phyloP scores from a whole-genome alignment of 2,329 filamentous ascomycete species.

The Dothistroma pini region DNA sequence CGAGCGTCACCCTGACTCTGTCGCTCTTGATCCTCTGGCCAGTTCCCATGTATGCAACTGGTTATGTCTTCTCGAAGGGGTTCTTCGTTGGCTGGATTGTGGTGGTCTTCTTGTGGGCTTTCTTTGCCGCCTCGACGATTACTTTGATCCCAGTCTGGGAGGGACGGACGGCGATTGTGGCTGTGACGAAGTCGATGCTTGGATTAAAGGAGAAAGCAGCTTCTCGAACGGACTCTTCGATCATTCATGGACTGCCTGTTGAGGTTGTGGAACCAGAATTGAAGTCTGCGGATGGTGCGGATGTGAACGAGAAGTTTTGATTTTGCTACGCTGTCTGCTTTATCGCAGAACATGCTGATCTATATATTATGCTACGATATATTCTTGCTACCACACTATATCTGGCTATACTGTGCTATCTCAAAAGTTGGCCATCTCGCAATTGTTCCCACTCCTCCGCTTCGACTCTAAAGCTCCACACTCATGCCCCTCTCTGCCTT shows the following conservation, averaged over 20 bases:
- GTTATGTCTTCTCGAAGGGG: conserved; percentile 47
- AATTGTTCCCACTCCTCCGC: background rate
- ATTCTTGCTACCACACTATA: too few species aligned
- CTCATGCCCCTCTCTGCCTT: background rate
- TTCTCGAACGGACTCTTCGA: background rate
- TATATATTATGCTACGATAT: too few species aligned
- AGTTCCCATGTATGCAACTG: conserved; percentile 46
- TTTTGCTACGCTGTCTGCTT: background rate
- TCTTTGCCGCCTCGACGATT: conserved; percentile 24
- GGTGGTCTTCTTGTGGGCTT: conserved; percentile 45
- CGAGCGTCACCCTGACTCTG: conserved; percentile 56
- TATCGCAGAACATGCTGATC: background rate
- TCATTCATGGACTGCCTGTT: conserved; percentile 1
- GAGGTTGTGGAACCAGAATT: background rate
- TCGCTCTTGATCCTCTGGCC: conserved; percentile 49
- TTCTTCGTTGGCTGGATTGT: conserved; percentile 49
- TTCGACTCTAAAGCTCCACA: too few species aligned
- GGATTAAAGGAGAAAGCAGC: background rate
- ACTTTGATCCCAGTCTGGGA: conserved; percentile 27
- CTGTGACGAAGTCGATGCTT: background rate
- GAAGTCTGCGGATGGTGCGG: background rate
- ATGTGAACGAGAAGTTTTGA: background rate
- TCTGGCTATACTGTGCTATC: too few species aligned
- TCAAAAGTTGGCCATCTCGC: too few species aligned
- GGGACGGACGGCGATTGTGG: conserved; percentile 11